phyloP scores from a whole-genome alignment of 192 early-diverging fungal species.

The Coemansia sp. region DNA sequence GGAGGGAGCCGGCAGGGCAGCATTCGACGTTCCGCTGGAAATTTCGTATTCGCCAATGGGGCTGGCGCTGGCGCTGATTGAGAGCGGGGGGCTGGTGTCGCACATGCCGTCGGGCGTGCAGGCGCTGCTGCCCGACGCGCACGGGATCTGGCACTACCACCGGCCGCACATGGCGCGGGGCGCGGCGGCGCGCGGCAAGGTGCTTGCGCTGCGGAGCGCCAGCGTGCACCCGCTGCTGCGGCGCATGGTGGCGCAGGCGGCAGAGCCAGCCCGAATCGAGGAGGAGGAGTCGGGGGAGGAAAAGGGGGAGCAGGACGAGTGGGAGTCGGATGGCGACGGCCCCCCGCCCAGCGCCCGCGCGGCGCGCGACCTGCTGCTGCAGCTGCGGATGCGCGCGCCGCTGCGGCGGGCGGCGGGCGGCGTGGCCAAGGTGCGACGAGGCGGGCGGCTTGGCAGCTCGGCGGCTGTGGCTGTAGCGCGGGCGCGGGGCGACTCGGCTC shows the following conservation, averaged over 20 bases:
- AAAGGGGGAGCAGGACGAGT: too few species aligned
- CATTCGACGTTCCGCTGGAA: background rate
- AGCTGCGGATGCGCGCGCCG: too few species aligned
- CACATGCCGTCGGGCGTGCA: conserved; percentile 6
- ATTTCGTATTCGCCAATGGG: conserved; percentile 25
- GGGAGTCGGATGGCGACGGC: background rate
- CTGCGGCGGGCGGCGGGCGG: too few species aligned
- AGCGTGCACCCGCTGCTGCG: too few species aligned
- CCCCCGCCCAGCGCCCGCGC: too few species aligned
- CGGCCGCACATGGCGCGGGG: conserved; percentile 3
- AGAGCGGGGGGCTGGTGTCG: background rate
- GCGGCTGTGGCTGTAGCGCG: conserved; percentile 15
- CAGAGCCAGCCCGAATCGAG: too few species aligned
- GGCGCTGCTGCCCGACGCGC: conserved; percentile 17
- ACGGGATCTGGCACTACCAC: conserved; percentile 38
- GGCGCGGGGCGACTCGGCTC: background rate
- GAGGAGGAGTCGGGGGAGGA: too few species aligned
- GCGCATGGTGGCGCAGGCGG: too few species aligned
- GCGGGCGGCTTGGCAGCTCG: too few species aligned
- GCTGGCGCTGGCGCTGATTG: conserved; percentile 14
- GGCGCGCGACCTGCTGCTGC: too few species aligned
- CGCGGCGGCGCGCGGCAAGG: background rate
- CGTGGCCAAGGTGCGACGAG: too few species aligned
- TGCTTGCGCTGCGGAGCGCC: background rate
- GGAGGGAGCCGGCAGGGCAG: background rate